Evolutionary conservation across 371 early-diverging fungal genomes (phyloP), one percentile per base, ranked within the genome.

Genomic region (Chytridium lagenaria): DNA sequence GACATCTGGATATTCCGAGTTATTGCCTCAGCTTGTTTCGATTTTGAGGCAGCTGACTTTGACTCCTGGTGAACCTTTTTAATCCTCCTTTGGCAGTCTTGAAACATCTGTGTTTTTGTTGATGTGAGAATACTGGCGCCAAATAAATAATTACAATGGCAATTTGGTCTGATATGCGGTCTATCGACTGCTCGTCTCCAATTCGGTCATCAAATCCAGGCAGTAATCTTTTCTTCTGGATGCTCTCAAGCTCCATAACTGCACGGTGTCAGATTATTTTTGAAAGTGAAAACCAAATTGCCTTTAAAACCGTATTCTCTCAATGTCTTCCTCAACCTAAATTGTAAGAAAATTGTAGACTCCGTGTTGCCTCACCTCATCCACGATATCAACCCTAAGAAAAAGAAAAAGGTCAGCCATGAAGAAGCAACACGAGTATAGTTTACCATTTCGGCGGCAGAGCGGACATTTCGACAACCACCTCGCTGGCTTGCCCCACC

Each of bases 191-290:
- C 80, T 96, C 95, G 75, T 94, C 95, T 15, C 84, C 88, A 1
- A 89, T 81, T 39, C 91, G 87, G 80, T 98, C 98, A 71, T 95
- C 94, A 73, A 98, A 98, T 33, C 96, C 96, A 23, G 98, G 97
- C 59, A 98, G 78, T 26, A 97, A 80, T 76, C 95, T 93, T 76
- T 93, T 92, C 70, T 92, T 91, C 83, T 98, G 96, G 85, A 95
- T 86, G 19, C 79, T 85, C 57, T 96, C 92, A n/a, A 98, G 85
- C 31, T 86, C 88, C 68, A 83, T 83, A n/a, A 95, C 94, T 95
- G 65, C 34, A 79, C n/a, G 22, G 49, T 1, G 51, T 34, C 19
- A 44, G 37, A 34, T 50, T 1, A 26, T 5, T 31, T 68, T 66
- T 66, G 10, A 26, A n/a, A 40, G 59, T 3, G 16, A 61, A 16